These are phyloP conservation scores for Galeopsis tetrahit DNA, from an alignment of 257 asterid genomes.

Conservation along the genomic window DNA sequence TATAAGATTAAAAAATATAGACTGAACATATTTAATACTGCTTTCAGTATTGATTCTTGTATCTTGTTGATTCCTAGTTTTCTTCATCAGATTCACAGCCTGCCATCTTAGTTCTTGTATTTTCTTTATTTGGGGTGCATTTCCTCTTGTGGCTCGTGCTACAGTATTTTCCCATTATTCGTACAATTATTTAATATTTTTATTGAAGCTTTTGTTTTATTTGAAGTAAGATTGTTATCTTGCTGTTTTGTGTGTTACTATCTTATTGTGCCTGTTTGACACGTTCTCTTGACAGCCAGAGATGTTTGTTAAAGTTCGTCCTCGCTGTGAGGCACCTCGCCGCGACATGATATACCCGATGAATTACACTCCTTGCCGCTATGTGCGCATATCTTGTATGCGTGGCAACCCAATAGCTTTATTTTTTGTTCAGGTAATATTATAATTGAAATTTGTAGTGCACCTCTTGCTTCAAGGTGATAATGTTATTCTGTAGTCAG, in stretches of 20 bases:
- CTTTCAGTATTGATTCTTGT: conserved; percentile 10
- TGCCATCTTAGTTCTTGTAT: conserved; percentile 25
- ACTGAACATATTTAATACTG: conserved; percentile 15
- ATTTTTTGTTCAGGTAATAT: conserved; percentile 85
- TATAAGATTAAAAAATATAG: neutral
- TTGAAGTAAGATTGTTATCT: conserved; percentile 14
- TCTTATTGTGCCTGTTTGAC: conserved; percentile 29
- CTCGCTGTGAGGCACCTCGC: conserved; percentile 99
- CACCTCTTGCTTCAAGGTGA: conserved; percentile 30
- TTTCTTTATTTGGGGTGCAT: conserved; percentile 12
- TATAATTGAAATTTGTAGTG: conserved; percentile 12
- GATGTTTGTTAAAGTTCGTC: conserved; percentile 84
- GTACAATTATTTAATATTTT: conserved; percentile 5
- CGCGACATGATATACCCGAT: conserved; percentile 89
- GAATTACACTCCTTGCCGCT: conserved; percentile 91
- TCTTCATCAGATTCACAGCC: conserved; percentile 11
- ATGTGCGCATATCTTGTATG: conserved; percentile 93
- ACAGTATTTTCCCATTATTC: conserved; percentile 21
- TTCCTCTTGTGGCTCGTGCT: conserved; percentile 3
- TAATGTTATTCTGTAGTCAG: conserved; percentile 21
- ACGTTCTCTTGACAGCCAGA: conserved; percentile 75
- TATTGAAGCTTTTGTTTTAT: conserved; percentile 18
- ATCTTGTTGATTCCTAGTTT: conserved; percentile 18
- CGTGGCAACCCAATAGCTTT: conserved; percentile 97
- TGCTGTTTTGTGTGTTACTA: conserved; percentile 29